A percentile compares a stretch with the other conserved stretches of the same genome.
Evolutionary conservation across 148 eudicot genomes (phyloP).

Genomic region (Vaccinium darrowii): DNA sequence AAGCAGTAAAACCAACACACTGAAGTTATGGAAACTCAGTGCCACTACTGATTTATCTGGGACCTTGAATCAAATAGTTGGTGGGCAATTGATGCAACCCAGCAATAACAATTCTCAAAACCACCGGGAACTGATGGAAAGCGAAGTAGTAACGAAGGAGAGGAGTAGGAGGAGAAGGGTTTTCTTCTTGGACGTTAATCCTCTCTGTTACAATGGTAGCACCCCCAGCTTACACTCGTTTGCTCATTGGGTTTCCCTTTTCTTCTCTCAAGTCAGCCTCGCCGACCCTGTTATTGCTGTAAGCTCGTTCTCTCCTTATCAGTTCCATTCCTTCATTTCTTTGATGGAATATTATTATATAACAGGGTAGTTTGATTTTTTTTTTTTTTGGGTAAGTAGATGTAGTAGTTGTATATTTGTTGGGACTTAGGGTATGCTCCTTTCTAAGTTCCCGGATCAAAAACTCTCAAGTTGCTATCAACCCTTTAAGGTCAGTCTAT

Average conservation of each 20-base stretch:
- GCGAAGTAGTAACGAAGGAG: slow-evolving; percentile 4
- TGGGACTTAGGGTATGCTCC: too few relatives aligned
- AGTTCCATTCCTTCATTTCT: background rate
- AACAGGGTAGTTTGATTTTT: too few relatives aligned
- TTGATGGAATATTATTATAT: too few relatives aligned
- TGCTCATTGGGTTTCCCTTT: slow-evolving; percentile 78
- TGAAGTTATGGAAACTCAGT: slow-evolving; percentile 17
- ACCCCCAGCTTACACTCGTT: slow-evolving; percentile 67
- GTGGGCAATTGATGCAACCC: slow-evolving; percentile 14
- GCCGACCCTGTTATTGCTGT: slow-evolving; percentile 87
- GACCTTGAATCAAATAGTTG: slow-evolving; percentile 26
- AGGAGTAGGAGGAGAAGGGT: slow-evolving; percentile 68
- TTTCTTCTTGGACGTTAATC: slow-evolving; percentile 91
- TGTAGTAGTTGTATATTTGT: too few relatives aligned
- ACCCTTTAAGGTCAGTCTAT: too few relatives aligned
- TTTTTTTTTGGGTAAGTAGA: too few relatives aligned
- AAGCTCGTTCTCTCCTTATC: slow-evolving; percentile 24
- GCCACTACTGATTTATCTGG: slow-evolving; percentile 12
- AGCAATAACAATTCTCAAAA: background rate
- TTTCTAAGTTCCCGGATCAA: too few relatives aligned
- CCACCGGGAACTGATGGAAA: background rate
- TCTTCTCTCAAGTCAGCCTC: slow-evolving; percentile 78
- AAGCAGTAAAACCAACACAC: background rate
- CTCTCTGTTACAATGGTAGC: slow-evolving; percentile 72
- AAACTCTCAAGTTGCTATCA: too few relatives aligned